Percentiles rank a stretch among this genome's conserved stretches.
phyloP scores from a whole-genome alignment of 2,329 filamentous ascomycete genomes.

The Fusarium secorum region DNA sequence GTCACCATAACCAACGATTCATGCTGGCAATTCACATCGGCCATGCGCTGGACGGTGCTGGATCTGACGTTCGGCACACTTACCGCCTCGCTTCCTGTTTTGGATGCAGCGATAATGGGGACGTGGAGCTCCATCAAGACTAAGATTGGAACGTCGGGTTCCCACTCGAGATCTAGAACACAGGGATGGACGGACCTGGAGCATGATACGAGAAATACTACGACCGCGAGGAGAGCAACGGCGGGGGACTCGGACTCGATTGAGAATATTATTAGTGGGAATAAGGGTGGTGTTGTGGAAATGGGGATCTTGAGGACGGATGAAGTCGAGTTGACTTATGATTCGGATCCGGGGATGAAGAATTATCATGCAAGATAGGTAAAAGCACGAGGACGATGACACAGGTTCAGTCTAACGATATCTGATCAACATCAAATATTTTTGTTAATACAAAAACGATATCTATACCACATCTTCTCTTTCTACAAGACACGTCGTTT shows the following conservation, averaged over 20 bases:
- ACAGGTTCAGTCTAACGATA: not conserved
- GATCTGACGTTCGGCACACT: conserved; percentile 18
- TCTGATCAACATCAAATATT: no score
- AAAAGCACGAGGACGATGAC: not conserved
- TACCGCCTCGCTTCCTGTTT: conserved; percentile 13
- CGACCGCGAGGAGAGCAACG: not conserved
- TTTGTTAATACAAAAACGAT: no score
- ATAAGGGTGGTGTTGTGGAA: conserved; percentile 3
- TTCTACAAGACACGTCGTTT: no score
- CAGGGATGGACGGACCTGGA: conserved; percentile 24
- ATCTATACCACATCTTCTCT: no score
- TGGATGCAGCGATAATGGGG: conserved; percentile 25
- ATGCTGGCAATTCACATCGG: conserved; percentile 24
- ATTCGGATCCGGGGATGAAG: not conserved
- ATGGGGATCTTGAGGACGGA: conserved; percentile 12
- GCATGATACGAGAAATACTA: not conserved
- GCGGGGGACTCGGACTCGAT: conserved; percentile 2
- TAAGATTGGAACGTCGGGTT: conserved; percentile 17
- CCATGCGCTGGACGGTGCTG: conserved; percentile 14
- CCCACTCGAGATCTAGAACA: conserved; percentile 12
- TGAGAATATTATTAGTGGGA: conserved; percentile 11
- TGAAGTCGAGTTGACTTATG: conserved; percentile 10
- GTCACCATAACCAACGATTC: conserved; percentile 20
- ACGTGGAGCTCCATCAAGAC: conserved; percentile 17
- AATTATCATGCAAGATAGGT: not conserved